Conservation (phyloP, 768 basidiomycete genomes). For the Tylopilus balloui region DNA sequence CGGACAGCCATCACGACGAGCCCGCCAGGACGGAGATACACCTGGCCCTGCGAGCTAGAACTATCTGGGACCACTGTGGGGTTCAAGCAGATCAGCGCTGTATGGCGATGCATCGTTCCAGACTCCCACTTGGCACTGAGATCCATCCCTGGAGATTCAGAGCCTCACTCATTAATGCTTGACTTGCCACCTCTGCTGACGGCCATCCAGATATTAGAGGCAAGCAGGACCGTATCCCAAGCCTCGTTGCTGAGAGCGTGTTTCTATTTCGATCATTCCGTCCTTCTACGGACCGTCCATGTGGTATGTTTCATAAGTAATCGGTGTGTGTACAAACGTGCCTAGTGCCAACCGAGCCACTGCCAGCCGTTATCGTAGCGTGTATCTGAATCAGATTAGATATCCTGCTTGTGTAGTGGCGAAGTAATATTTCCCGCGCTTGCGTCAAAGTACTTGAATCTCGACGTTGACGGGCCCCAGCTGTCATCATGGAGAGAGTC, state of each 20-base stretch:
- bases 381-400: constrained; percentile 12
- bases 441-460: neutral
- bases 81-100: constrained; percentile 1
- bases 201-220: neutral
- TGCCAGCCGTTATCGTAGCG: neutral
- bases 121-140: neutral
- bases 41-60: neutral
- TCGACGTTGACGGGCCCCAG: neutral
- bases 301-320: neutral
- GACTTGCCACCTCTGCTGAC: too few species aligned
- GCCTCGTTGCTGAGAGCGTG: constrained; percentile 1
- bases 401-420: neutral
- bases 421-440: constrained; percentile 9
- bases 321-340: constrained; percentile 7
- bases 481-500: constrained; percentile 79
- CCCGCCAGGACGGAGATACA: neutral
- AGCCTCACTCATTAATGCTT: neutral
- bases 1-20: neutral
- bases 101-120: constrained; percentile 6
- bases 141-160: too few species aligned
- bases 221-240: neutral
- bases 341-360: neutral
- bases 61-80: neutral
- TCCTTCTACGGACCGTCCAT: neutral
- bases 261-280: constrained; percentile 4